Evolutionary conservation across 345 rosid genomes (phyloP), one percentile per base, ranked within the genome.

Genomic region (Eucalyptus brandiana): DNA sequence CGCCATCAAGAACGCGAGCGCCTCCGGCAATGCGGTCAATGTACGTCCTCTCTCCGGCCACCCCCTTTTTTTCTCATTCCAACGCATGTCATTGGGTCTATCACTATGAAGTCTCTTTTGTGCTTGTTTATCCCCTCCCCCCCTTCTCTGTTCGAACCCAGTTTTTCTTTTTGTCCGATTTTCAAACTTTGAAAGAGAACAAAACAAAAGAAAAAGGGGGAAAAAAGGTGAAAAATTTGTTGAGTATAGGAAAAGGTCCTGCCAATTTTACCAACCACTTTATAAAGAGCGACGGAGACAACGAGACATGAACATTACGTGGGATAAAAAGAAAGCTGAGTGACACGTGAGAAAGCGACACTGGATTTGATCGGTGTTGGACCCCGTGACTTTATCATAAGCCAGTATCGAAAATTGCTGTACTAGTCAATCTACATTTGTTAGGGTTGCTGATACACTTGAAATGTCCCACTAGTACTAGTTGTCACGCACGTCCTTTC

Each of bases 21-120:
- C 92, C 89, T 94, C 97, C 34, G 89, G 91, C 87, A 81, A 86
- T 23, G 86, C 10, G 56, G 86, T 15, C 44, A 32, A 49, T 44
- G 89, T 91, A 87, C 88, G 89, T 88, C 51, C 81, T n/a, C 86
- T 23, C 48, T 54, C 48, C 58, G 30, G 92, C 4, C 40, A 80
- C 47, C n/a, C 12, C 45, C 51, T 44, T 67, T 8, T 8, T 49
- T n/a, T n/a, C 28, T 7, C 34, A 15, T 15, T n/a, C 76, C 21
- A 65, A 65, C 10, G 21, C 10, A 7, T n/a, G 10, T n/a, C 76
- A n/a, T 65, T 15, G 37, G 34, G 8, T 13, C 32, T 58, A 26
- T 50, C 8, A 50, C 53, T 26, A 5, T 58, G 13, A 5, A 24
- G 2, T 26, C n/a, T 58, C 69, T 60, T 6, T 12, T 60, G 69